Conservation (phyloP, 257 asterid species). For the Cordia subcordata region DNA sequence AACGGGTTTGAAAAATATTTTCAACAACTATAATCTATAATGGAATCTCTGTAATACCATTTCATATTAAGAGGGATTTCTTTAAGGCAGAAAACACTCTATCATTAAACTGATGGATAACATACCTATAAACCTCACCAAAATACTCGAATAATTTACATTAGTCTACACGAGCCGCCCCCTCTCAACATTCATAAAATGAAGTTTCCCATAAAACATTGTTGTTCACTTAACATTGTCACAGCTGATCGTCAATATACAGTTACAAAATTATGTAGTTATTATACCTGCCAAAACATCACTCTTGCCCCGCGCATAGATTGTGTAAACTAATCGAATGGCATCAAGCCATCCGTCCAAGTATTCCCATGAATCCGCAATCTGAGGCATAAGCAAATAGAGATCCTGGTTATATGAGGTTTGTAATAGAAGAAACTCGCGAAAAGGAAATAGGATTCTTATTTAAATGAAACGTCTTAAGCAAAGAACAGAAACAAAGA, state of each 20-base stretch:
- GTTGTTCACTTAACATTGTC: not conserved
- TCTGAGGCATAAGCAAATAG: constrained; percentile 34
- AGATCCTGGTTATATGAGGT: not conserved
- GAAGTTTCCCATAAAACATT: constrained; percentile 13
- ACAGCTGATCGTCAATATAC: constrained; percentile 26
- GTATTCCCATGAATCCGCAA: constrained; percentile 98
- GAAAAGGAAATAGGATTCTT: not conserved
- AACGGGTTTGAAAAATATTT: too few relatives aligned
- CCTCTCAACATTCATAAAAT: constrained; percentile 15
- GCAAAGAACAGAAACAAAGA: not conserved
- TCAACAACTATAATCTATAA: too few relatives aligned
- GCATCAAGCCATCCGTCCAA: constrained; percentile 99
- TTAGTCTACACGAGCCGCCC: constrained; percentile 32
- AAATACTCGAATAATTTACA: constrained; percentile 39
- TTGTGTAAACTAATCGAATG: constrained; percentile 86
- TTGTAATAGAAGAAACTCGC: not conserved
- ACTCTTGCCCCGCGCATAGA: constrained; percentile 84
- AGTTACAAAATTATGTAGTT: constrained; percentile 42
- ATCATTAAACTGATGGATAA: constrained; percentile 9
- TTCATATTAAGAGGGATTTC: too few relatives aligned
- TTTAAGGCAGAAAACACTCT: not conserved
- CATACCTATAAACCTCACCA: constrained; percentile 24
- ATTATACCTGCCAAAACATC: constrained; percentile 97
- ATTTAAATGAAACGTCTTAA: not conserved
- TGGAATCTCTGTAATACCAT: too few relatives aligned